Evolutionary conservation across 495 filamentous ascomycete genomes (phyloP).

Genomic region (Neurospora sp.): DNA sequence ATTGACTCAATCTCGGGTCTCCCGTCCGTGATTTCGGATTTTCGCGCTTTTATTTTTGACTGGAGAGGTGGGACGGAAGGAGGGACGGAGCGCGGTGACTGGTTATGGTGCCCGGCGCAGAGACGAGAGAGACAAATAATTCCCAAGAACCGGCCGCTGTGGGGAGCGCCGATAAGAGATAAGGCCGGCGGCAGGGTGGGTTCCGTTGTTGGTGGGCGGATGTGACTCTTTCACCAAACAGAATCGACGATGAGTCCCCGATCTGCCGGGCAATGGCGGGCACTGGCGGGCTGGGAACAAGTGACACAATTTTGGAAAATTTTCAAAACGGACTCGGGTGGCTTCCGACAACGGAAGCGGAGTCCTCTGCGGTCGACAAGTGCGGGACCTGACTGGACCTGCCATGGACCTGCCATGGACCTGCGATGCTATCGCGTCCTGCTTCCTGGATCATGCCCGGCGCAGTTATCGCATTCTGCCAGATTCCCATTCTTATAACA

Average conservation of each 20-base stretch:
- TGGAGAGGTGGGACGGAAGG: conserved; percentile 6
- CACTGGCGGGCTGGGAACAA: neutral
- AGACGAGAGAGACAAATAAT: conserved; percentile 7
- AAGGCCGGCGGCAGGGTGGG: conserved; percentile 2
- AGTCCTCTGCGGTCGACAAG: neutral
- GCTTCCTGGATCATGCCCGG: neutral
- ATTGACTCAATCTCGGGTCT: conserved; percentile 13
- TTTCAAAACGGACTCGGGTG: neutral
- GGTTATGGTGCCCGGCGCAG: neutral
- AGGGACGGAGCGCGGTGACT: neutral
- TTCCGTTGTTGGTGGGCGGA: neutral
- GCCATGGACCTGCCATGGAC: neutral
- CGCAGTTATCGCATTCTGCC: neutral
- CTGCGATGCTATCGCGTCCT: neutral
- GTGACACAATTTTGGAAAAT: conserved; percentile 6
- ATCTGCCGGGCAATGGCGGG: neutral
- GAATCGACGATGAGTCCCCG: neutral
- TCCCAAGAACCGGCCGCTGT: conserved; percentile 8
- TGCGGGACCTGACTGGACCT: neutral
- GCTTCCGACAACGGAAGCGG: conserved; percentile 7
- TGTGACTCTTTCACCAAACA: conserved; percentile 14
- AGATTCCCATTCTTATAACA: neutral
- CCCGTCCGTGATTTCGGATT: conserved; percentile 4
- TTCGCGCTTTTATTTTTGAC: neutral
- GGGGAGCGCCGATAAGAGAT: conserved; percentile 20